A percentile compares a stretch with the other conserved stretches of the same genome.
Conservation (phyloP, 2,329 filamentous ascomycete species). For the Pestalotiopsis sp. region DNA sequence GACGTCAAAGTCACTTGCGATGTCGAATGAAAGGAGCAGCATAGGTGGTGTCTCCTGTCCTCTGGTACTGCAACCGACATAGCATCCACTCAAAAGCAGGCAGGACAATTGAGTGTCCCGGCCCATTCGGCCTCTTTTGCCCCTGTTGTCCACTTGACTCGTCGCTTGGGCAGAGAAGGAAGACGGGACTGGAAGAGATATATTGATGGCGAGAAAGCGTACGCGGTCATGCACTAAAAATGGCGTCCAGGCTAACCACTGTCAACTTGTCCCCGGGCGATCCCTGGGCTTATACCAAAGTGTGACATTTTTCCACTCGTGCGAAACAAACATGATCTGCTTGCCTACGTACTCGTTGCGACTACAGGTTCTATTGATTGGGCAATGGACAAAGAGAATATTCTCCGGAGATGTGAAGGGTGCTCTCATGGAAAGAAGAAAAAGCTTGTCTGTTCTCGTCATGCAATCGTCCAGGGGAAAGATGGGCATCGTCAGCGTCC, state of each 20-base stretch:
- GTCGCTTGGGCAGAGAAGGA: neutral
- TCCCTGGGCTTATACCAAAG: neutral
- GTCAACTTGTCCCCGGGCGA: neutral
- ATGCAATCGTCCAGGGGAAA: neutral
- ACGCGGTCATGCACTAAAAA: neutral
- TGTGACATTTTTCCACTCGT: neutral
- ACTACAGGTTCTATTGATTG: neutral
- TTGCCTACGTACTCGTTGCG: neutral
- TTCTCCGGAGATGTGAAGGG: neutral
- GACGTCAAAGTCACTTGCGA: neutral
- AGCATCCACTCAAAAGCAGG: neutral
- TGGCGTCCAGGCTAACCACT: neutral
- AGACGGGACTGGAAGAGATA: neutral
- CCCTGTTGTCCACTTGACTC: neutral
- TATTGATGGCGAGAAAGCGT: neutral
- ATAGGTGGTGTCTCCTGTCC: neutral
- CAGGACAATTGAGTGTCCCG: neutral
- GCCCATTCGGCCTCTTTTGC: neutral
- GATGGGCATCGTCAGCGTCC: neutral
- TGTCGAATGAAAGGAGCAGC: neutral
- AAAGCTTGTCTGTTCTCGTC: neutral
- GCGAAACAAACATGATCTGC: neutral
- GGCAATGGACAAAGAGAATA: neutral
- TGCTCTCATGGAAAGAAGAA: neutral
- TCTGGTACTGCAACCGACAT: neutral